phyloP scores from a whole-genome alignment of 2,329 filamentous ascomycete species.

The Diaporthe aspalathi region DNA sequence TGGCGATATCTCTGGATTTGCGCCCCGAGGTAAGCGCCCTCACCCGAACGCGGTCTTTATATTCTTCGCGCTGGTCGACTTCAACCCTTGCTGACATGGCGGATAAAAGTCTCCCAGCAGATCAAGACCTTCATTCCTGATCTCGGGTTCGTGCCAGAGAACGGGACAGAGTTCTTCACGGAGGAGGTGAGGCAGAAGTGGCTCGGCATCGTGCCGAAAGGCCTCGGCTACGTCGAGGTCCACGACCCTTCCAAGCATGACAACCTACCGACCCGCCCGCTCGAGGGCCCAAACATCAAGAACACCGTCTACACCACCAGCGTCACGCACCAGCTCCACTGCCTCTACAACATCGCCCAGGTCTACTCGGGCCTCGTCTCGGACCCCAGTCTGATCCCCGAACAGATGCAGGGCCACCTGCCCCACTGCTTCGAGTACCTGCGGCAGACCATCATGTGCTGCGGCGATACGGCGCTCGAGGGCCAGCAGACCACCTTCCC shows the following conservation, averaged over 20 bases:
- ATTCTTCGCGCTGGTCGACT: not conserved
- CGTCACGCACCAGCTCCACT: conserved; percentile 58
- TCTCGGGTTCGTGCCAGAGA: conserved; percentile 51
- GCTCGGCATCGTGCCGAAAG: conserved; percentile 54
- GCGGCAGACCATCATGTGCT: conserved; percentile 50
- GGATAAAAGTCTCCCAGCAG: conserved; percentile 52
- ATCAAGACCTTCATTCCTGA: conserved; percentile 53
- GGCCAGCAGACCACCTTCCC: conserved; percentile 56
- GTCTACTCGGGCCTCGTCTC: conserved; percentile 50
- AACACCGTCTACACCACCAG: conserved; percentile 54
- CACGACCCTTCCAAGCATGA: conserved; percentile 49
- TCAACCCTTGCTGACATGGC: not conserved
- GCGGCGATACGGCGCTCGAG: conserved; percentile 49
- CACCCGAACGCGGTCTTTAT: not conserved
- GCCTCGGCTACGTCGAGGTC: conserved; percentile 54
- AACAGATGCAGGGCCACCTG: conserved; percentile 51
- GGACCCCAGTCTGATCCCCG: conserved; percentile 44
- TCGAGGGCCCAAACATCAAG: conserved; percentile 46
- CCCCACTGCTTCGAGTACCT: conserved; percentile 55
- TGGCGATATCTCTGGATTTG: conserved; percentile 55
- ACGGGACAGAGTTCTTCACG: conserved; percentile 54
- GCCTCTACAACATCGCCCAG: conserved; percentile 53
- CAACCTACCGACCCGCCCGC: conserved; percentile 49
- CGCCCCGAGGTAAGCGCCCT: conserved; percentile 49
- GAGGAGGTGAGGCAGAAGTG: conserved; percentile 49